Percentiles rank a stretch among this genome's conserved stretches.
Conservation (phyloP, 1,139 yeast genomes). For the Yamadazyma diddensiae region DNA sequence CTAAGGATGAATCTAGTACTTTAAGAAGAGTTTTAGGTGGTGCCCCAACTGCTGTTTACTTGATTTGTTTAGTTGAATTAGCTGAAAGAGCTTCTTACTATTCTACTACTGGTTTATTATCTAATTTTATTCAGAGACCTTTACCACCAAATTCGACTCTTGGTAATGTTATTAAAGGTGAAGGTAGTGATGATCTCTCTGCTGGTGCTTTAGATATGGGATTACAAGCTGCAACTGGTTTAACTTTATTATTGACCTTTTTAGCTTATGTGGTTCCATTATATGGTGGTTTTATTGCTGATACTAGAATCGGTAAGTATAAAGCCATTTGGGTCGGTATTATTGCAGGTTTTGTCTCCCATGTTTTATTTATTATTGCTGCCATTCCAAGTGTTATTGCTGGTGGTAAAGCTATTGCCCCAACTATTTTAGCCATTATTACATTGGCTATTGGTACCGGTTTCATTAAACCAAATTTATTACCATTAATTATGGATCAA, state of each 20-base stretch:
- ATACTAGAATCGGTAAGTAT: conserved; percentile 39
- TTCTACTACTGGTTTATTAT: conserved; percentile 38
- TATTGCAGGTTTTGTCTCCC: conserved; percentile 36
- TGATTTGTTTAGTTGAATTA: conserved; percentile 42
- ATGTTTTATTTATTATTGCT: conserved; percentile 38
- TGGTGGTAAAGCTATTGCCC: conserved; percentile 31
- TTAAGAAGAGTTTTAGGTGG: conserved; percentile 39
- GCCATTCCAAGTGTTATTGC: conserved; percentile 36
- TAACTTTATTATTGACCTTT: conserved; percentile 37
- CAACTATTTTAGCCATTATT: conserved; percentile 35
- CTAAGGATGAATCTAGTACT: conserved; percentile 39
- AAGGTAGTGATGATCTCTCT: conserved; percentile 22
- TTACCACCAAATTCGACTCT: conserved; percentile 50
- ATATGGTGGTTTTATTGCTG: conserved; percentile 44
- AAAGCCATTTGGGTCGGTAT: conserved; percentile 43
- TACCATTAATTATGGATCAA: conserved; percentile 53
- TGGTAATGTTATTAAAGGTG: conserved; percentile 35
- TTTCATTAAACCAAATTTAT: conserved; percentile 49
- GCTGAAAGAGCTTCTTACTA: conserved; percentile 49
- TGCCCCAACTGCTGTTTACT: conserved; percentile 25
- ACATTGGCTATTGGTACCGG: conserved; percentile 47
- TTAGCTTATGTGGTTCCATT: conserved; percentile 44
- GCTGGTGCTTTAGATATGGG: conserved; percentile 46
- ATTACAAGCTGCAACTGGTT: conserved; percentile 36
- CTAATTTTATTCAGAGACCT: conserved; percentile 46